These are phyloP conservation scores for Aureobasidium sp. DNA, from an alignment of 2,329 filamentous ascomycete species.

Conservation along the genomic window DNA sequence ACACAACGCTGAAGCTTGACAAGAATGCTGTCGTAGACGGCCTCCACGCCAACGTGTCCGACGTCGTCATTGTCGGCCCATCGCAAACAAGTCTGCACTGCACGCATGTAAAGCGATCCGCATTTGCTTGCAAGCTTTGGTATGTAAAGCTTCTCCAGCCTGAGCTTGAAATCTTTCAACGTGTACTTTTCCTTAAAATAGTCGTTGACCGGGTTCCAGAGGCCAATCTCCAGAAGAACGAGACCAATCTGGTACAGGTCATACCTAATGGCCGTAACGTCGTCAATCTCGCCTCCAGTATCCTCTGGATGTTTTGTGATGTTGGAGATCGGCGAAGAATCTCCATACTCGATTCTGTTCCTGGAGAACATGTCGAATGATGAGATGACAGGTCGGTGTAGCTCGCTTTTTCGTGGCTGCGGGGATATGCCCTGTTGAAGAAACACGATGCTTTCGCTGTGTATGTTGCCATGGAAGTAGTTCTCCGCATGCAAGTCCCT, in stretches of 20 bases:
- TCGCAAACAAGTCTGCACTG: conserved; percentile 61
- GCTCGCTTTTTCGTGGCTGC: conserved; percentile 38
- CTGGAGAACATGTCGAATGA: conserved; percentile 67
- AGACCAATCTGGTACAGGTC: conserved; percentile 69
- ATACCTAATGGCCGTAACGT: conserved; percentile 40
- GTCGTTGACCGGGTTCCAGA: conserved; percentile 61
- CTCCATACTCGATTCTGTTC: conserved; percentile 48
- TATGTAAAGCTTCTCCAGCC: conserved; percentile 56
- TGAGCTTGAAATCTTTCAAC: conserved; percentile 52
- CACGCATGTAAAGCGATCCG: conserved; percentile 66
- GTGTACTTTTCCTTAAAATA: conserved; percentile 52
- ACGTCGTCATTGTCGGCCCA: conserved; percentile 47
- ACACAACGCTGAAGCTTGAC: conserved; percentile 26
- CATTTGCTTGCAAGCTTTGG: conserved; percentile 58
- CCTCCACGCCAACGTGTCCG: conserved; percentile 2
- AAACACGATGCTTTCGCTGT: conserved; percentile 60
- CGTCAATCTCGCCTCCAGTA: conserved; percentile 29
- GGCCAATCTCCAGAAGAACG: conserved; percentile 63
- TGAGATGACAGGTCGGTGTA: conserved; percentile 60
- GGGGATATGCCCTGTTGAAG: conserved; percentile 39
- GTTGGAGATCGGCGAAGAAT: conserved; percentile 28
- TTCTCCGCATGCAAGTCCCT: conserved; percentile 64
- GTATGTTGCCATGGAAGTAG: conserved; percentile 62
- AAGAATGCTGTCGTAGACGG: conserved; percentile 22
- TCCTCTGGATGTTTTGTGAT: conserved; percentile 23